Conservation (phyloP, 2,329 filamentous ascomycete species). For the Geosmithia flava region DNA sequence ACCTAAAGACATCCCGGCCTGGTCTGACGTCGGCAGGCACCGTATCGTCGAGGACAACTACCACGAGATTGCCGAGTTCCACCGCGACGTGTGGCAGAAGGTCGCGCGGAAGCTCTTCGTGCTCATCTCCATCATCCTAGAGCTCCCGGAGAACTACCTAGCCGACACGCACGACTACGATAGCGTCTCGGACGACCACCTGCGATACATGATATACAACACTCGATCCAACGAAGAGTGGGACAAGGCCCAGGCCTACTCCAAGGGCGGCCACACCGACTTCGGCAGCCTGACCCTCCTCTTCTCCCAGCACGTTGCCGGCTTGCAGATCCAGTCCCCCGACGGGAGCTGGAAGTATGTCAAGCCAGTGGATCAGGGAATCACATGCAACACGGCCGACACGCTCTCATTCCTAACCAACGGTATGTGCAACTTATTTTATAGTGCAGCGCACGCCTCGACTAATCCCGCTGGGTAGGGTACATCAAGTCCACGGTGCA, state of each 20-base stretch:
- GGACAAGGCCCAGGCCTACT: not conserved
- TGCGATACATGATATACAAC: not conserved
- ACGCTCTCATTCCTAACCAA: not conserved
- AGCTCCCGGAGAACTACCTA: slow-evolving; percentile 44
- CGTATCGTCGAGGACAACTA: slow-evolving; percentile 28
- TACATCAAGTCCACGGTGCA: not conserved
- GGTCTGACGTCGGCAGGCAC: no score
- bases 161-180: slow-evolving; percentile 42
- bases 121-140: slow-evolving; percentile 45
- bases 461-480: slow-evolving; percentile 31
- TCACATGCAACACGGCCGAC: not conserved
- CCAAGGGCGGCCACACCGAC: not conserved
- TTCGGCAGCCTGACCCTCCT: not conserved
- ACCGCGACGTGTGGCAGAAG: slow-evolving; percentile 26
- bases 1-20: slow-evolving; percentile 30
- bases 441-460: slow-evolving; percentile 31
- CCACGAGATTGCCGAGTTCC: slow-evolving; percentile 42
- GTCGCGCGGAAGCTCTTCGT: slow-evolving; percentile 40
- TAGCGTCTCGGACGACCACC: slow-evolving; percentile 19
- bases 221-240: not conserved
- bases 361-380: not conserved
- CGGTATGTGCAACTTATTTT: slow-evolving; percentile 20
- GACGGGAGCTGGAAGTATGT: not conserved
- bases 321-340: not conserved
- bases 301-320: not conserved